These are phyloP conservation scores for Crithidia bombi DNA, from an alignment of 208 protist genomes.

Conservation along the genomic window DNA sequence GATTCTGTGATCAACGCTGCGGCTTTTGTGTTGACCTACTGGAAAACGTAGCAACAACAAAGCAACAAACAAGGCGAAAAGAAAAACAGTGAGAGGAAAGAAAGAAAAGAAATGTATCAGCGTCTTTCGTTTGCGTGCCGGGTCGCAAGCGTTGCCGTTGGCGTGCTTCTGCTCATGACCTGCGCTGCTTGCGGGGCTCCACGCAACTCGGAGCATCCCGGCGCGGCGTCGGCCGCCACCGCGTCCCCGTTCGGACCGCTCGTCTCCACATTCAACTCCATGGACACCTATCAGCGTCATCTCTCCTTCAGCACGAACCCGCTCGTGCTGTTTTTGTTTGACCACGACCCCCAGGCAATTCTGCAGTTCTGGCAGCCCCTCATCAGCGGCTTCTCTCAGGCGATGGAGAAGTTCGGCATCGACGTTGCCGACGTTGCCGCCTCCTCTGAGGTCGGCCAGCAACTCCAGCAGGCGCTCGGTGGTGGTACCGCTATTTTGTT, in stretches of 20 bases:
- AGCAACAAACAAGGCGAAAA: too few species aligned
- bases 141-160: neutral
- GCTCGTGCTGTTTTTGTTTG: conserved; percentile 23
- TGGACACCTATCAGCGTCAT: conserved; percentile 20
- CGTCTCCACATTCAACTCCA: conserved; percentile 7
- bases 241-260: conserved; percentile 14
- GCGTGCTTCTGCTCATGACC: neutral
- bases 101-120: neutral
- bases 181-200: neutral
- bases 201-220: neutral
- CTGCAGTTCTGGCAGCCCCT: conserved; percentile 34
- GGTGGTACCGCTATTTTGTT: conserved; percentile 29
- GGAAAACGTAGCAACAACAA: too few species aligned
- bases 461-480: conserved; percentile 12
- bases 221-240: neutral
- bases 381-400: conserved; percentile 17
- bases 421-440: conserved; percentile 21
- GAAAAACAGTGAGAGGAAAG: too few species aligned
- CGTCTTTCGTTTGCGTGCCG: neutral
- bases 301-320: conserved; percentile 23
- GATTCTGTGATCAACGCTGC: too few species aligned
- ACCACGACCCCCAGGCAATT: neutral
- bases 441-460: conserved; percentile 22
- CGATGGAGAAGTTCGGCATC: conserved; percentile 30
- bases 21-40: too few species aligned